phyloP scores from a whole-genome alignment of 345 rosid genomes.

The Lumnitzera racemosa region DNA sequence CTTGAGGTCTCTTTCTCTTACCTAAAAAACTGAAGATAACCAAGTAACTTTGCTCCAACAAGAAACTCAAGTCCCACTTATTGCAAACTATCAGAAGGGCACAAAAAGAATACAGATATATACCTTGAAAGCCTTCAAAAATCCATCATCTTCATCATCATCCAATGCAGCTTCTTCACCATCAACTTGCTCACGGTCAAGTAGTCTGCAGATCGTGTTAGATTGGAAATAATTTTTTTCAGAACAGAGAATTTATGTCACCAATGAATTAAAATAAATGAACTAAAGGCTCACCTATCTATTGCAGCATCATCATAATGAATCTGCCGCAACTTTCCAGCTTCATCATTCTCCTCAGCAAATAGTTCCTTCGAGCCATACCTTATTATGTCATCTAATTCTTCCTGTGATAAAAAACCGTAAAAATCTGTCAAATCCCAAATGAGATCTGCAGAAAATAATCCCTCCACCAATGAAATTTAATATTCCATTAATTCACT shows the following conservation, averaged over 20 bases:
- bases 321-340: slow-evolving; percentile 91
- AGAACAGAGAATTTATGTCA: background rate
- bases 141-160: slow-evolving; percentile 93
- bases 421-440: background rate
- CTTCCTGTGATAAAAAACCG: slow-evolving; percentile 47
- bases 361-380: slow-evolving; percentile 98
- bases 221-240: background rate
- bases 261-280: too few species aligned
- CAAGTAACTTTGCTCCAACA: background rate
- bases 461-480: too few species aligned
- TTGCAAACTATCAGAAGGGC: background rate
- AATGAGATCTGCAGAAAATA: background rate
- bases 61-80: background rate
- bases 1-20: background rate
- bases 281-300: slow-evolving; percentile 46
- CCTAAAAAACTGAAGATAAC: slow-evolving; percentile 5
- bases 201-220: slow-evolving; percentile 40
- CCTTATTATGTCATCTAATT: slow-evolving; percentile 93
- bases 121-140: slow-evolving; percentile 99
- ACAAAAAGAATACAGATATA: background rate
- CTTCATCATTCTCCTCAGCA: slow-evolving; percentile 94
- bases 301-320: slow-evolving; percentile 95
- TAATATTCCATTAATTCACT: too few species aligned
- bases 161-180: slow-evolving; percentile 78
- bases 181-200: slow-evolving; percentile 82